phyloP scores from a whole-genome alignment of 2,329 filamentous ascomycete species.

The Madurella mycetomatis region DNA sequence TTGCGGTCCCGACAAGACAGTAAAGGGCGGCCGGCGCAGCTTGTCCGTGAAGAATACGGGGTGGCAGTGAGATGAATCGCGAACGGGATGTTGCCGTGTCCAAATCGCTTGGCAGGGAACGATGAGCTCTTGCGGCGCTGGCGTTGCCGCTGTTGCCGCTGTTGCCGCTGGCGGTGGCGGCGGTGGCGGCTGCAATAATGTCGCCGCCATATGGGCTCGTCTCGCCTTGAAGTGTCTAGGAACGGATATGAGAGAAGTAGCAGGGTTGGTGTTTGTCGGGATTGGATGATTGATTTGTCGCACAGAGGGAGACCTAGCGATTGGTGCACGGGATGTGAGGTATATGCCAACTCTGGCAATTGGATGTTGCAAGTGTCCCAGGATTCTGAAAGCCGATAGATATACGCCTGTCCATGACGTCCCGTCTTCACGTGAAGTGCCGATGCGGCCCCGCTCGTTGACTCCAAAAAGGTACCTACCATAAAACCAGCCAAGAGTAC shows the following conservation, averaged over 20 bases:
- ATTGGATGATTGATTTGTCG: background rate
- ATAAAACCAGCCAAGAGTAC: background rate
- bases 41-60: constrained; percentile 72
- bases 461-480: constrained; percentile 1
- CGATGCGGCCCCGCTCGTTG: constrained; percentile 16
- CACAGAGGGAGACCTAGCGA: background rate
- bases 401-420: constrained; percentile 7
- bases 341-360: background rate
- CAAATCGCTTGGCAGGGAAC: constrained; percentile 18
- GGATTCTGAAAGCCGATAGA: background rate
- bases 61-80: constrained; percentile 58
- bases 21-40: constrained; percentile 49
- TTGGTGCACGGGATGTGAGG: background rate
- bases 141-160: too few relatives aligned
- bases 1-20: constrained; percentile 22
- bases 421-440: constrained; percentile 14
- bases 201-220: constrained; percentile 12
- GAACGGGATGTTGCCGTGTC: constrained; percentile 14
- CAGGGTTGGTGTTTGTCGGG: constrained; percentile 2
- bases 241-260: background rate
- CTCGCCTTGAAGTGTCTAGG: background rate
- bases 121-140: background rate
- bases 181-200: constrained; percentile 3
- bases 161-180: background rate
- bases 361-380: background rate